Conservation (phyloP, 202 grass and related monocot genomes). For the Miscanthus sacchariflorus region DNA sequence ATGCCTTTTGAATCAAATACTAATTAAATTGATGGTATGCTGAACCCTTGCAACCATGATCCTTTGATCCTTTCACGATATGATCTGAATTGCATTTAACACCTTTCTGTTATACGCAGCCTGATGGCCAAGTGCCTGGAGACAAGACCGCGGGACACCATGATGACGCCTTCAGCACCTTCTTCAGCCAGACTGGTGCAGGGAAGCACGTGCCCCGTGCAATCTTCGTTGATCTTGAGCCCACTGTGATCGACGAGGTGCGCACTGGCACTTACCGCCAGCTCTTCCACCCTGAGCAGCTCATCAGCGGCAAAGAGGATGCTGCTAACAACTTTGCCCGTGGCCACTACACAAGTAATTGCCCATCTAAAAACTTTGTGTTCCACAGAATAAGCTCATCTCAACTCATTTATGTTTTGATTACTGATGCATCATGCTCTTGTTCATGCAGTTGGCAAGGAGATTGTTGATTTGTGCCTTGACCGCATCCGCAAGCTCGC, state of each 20-base stretch:
- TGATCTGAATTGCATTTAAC: background rate
- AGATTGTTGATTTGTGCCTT: constrained; percentile 79
- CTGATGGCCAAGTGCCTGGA: constrained; percentile 85
- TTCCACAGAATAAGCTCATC: background rate
- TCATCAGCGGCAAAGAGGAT: constrained; percentile 96
- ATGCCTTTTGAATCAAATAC: background rate
- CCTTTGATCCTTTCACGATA: background rate
- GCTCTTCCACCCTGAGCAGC: constrained; percentile 96
- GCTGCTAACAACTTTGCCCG: constrained; percentile 90
- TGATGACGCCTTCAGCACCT: constrained; percentile 86
- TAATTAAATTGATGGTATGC: background rate
- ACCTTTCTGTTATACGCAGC: constrained; percentile 34
- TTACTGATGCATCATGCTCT: constrained; percentile 3
- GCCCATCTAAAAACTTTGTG: background rate
- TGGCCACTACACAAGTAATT: constrained; percentile 88
- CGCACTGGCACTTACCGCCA: constrained; percentile 89
- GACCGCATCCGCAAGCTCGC: constrained; percentile 79
- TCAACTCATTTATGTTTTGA: background rate
- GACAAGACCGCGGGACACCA: constrained; percentile 69
- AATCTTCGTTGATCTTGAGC: constrained; percentile 85
- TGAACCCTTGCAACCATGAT: background rate
- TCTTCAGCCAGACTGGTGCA: constrained; percentile 83
- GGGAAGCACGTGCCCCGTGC: constrained; percentile 89
- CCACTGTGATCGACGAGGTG: constrained; percentile 90
- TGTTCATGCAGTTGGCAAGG: constrained; percentile 78